Evolutionary conservation across 2,329 filamentous ascomycete species (phyloP).

Genomic region (Xylariaceae sp.): DNA sequence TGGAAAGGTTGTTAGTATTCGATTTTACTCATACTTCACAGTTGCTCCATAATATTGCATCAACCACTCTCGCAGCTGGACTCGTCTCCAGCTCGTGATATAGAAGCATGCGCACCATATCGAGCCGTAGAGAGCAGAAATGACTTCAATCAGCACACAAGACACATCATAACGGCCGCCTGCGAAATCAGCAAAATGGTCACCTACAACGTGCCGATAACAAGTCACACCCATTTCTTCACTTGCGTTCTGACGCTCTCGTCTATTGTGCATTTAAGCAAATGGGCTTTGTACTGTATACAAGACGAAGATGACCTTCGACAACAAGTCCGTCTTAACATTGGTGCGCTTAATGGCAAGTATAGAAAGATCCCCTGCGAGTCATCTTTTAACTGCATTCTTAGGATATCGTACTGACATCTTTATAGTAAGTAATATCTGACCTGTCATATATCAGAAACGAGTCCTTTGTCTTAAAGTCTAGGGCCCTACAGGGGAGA

Average conservation of each 20-base stretch:
- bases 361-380: no score
- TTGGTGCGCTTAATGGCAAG: slow-evolving; percentile 71
- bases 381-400: no score
- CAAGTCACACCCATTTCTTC: slow-evolving; percentile 79
- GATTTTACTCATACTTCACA: slow-evolving; percentile 23
- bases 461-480: no score
- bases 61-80: slow-evolving; percentile 76
- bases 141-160: slow-evolving; percentile 65
- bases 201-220: slow-evolving; percentile 68
- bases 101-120: slow-evolving; percentile 67
- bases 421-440: no score
- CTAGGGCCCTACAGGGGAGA: no score
- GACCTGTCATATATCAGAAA: no score
- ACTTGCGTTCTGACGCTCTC: slow-evolving; percentile 76
- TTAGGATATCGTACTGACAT: no score
- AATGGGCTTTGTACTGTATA: slow-evolving; percentile 66
- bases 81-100: slow-evolving; percentile 52
- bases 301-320: slow-evolving; percentile 65
- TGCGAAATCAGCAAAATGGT: slow-evolving; percentile 74
- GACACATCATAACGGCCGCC: slow-evolving; percentile 76
- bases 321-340: slow-evolving; percentile 75
- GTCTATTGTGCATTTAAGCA: slow-evolving; percentile 77
- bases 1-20: background rate
- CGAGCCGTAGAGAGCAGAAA: slow-evolving; percentile 48
- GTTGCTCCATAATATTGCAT: slow-evolving; percentile 70